Percentiles rank a stretch among this genome's conserved stretches.
Evolutionary conservation across 2,329 filamentous ascomycete species (phyloP).

Genomic region (Hypoxylon sp.): DNA sequence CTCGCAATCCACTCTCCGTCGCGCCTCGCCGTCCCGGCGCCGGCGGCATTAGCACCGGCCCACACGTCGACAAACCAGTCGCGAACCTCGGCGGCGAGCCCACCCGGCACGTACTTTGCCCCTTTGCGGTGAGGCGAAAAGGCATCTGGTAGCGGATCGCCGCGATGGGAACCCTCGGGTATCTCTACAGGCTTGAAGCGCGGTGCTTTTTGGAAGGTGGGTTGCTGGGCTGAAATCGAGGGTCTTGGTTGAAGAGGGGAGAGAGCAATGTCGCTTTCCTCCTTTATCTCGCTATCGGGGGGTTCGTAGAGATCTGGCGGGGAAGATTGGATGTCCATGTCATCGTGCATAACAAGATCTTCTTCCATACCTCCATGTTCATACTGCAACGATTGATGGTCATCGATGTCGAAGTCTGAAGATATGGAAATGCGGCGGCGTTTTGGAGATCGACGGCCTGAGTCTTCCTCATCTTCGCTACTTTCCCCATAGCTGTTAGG

Average conservation of each 20-base stretch:
- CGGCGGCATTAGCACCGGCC: conserved; percentile 47
- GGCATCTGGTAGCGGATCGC: conserved; percentile 55
- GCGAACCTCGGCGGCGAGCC: conserved; percentile 60
- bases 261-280: conserved; percentile 6
- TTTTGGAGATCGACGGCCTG: conserved; percentile 50
- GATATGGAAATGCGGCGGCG: conserved; percentile 58
- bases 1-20: conserved; percentile 44
- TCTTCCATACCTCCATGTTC: neutral
- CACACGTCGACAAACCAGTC: conserved; percentile 64
- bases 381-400: neutral
- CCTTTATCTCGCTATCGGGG: conserved; percentile 18
- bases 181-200: conserved; percentile 57
- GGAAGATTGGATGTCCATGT: conserved; percentile 34
- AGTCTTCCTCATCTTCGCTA: conserved; percentile 20
- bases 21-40: conserved; percentile 30
- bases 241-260: conserved; percentile 11
- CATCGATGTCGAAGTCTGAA: conserved; percentile 36
- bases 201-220: conserved; percentile 57
- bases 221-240: conserved; percentile 46
- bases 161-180: conserved; percentile 36
- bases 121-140: conserved; percentile 59
- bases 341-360: conserved; percentile 45
- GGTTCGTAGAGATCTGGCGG: conserved; percentile 12
- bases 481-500: conserved; percentile 4
- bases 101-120: conserved; percentile 57